Evolutionary conservation across 495 filamentous ascomycete genomes (phyloP).

Genomic region (Cercophora samala): DNA sequence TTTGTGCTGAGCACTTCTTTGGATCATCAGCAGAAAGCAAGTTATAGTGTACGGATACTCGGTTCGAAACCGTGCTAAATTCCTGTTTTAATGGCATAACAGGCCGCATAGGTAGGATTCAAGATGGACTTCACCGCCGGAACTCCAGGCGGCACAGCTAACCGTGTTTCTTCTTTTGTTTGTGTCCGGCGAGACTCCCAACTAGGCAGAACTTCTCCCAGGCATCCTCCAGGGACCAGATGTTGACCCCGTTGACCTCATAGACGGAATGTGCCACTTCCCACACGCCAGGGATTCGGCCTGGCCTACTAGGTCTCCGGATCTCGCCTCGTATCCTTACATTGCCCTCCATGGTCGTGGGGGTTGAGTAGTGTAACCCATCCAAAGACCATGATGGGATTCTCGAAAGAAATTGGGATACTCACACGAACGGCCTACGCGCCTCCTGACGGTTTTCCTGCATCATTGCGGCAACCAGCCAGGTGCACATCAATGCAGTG

Average conservation of each 20-base stretch:
- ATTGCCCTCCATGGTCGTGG: not conserved
- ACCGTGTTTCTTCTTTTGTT: not conserved
- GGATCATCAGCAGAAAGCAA: not conserved
- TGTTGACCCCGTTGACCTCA: not conserved
- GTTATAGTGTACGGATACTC: too few species aligned
- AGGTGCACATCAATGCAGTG: too few species aligned
- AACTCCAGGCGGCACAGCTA: not conserved
- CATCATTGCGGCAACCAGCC: not conserved
- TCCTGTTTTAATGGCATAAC: too few species aligned
- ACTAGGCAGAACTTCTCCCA: not conserved
- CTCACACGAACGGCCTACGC: not conserved
- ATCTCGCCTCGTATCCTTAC: not conserved
- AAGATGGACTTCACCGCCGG: not conserved
- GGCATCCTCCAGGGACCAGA: not conserved
- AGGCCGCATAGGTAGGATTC: not conserved
- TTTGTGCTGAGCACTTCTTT: not conserved
- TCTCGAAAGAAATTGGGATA: not conserved
- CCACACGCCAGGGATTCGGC: not conserved
- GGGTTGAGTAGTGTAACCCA: not conserved
- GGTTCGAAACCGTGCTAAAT: not conserved
- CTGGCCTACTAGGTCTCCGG: not conserved
- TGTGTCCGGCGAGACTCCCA: not conserved
- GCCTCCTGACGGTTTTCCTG: not conserved
- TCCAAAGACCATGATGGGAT: not conserved
- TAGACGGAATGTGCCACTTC: not conserved